phyloP scores from a whole-genome alignment of 441 rosid genomes.

The Erodium chrysanthum region DNA sequence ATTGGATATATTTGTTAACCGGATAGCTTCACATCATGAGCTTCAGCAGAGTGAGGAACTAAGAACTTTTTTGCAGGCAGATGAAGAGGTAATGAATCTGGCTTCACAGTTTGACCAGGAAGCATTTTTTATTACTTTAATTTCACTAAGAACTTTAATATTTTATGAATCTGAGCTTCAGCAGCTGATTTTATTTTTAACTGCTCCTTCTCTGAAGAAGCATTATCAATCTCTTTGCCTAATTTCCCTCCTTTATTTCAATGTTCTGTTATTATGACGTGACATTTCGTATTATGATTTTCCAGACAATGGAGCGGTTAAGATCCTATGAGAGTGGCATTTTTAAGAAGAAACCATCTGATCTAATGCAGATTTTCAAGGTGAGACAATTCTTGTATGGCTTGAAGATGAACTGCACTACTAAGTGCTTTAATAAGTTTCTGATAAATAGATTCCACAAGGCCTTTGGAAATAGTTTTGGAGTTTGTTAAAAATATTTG shows the following conservation, averaged over 20 bases:
- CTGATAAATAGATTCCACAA: neutral
- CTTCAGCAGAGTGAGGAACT: constrained; percentile 92
- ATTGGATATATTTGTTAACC: constrained; percentile 74
- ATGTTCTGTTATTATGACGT: neutral
- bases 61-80: constrained; percentile 91
- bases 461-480: neutral
- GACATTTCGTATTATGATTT: constrained; percentile 9
- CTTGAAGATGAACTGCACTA: constrained; percentile 10
- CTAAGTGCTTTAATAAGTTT: neutral
- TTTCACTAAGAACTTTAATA: no score
- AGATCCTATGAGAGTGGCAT: constrained; percentile 73
- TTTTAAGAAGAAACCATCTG: constrained; percentile 72
- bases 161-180: no score
- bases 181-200: neutral
- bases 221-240: neutral
- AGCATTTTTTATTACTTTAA: neutral
- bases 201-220: neutral
- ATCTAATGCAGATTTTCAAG: constrained; percentile 90
- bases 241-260: no score
- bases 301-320: constrained; percentile 91
- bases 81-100: constrained; percentile 64
- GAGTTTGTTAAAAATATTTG: neutral
- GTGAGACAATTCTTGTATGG: constrained; percentile 32
- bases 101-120: neutral
- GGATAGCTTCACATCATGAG: constrained; percentile 80